Evolutionary conservation across 768 basidiomycete genomes (phyloP).

Genomic region (Terana coerulea): DNA sequence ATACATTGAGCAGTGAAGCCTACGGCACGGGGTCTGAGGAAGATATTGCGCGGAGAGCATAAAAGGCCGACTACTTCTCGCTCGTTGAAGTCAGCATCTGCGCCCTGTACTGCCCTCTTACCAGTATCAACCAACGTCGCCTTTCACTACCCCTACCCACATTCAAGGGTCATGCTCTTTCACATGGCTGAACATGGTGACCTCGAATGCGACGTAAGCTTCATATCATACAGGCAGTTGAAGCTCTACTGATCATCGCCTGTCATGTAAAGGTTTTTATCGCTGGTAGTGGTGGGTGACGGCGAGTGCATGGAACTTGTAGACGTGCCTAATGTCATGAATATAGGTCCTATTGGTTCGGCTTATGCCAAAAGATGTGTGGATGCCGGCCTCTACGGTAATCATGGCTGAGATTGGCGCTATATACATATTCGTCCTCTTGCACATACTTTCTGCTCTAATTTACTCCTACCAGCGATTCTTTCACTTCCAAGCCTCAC

Average conservation of each 20-base stretch:
- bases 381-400: conserved; percentile 16
- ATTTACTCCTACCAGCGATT: conserved; percentile 1
- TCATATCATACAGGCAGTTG: not conserved
- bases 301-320: no score
- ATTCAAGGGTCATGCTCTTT: not conserved
- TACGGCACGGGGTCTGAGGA: no score
- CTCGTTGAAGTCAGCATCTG: no score
- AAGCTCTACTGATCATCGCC: not conserved
- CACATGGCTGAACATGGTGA: not conserved
- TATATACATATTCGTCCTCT: conserved; percentile 1
- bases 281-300: conserved; percentile 19
- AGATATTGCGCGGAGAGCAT: no score
- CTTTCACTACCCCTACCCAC: not conserved
- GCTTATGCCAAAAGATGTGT: conserved; percentile 24
- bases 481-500: conserved; percentile 7
- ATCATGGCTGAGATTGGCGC: conserved; percentile 13
- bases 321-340: no score
- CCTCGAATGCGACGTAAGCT: conserved; percentile 5
- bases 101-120: no score
- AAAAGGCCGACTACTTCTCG: no score
- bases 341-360: conserved; percentile 29
- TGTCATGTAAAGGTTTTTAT: conserved; percentile 24
- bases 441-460: not conserved
- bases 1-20: no score
- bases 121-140: no score